Evolutionary conservation across 768 basidiomycete species (phyloP).

Genomic region (Hygrophorus pudorinus): DNA sequence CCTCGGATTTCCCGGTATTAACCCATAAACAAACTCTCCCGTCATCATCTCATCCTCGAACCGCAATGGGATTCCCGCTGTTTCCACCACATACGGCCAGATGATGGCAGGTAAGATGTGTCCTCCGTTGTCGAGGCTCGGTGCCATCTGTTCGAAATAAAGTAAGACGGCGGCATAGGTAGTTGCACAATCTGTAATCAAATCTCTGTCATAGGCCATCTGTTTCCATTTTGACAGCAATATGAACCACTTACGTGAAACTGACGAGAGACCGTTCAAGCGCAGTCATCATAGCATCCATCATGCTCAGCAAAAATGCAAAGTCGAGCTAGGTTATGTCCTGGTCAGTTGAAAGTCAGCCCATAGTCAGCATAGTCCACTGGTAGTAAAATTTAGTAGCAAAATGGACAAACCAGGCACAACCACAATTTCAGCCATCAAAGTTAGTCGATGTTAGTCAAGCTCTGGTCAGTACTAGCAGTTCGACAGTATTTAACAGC

Average conservation of each 20-base stretch:
- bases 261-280: constrained; percentile 69
- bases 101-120: constrained; percentile 73
- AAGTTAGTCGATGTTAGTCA: no score
- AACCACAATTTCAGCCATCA: no score
- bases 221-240: neutral
- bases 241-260: constrained; percentile 61
- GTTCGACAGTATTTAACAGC: no score
- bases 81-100: constrained; percentile 86
- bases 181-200: constrained; percentile 75
- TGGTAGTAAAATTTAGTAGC: no score
- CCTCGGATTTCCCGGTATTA: constrained; percentile 19
- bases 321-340: no score
- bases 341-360: no score
- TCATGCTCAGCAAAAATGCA: constrained; percentile 79
- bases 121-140: no score
- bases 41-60: constrained; percentile 75
- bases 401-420: no score
- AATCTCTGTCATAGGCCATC: neutral
- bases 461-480: no score
- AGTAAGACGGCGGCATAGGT: constrained; percentile 51
- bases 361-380: no score
- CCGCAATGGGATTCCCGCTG: constrained; percentile 69
- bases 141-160: constrained; percentile 49
- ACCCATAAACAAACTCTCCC: constrained; percentile 53
- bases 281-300: constrained; percentile 85